These are phyloP conservation scores for Polyplosphaeria fusca DNA, from an alignment of 495 filamentous ascomycete species.

Conservation along the genomic window DNA sequence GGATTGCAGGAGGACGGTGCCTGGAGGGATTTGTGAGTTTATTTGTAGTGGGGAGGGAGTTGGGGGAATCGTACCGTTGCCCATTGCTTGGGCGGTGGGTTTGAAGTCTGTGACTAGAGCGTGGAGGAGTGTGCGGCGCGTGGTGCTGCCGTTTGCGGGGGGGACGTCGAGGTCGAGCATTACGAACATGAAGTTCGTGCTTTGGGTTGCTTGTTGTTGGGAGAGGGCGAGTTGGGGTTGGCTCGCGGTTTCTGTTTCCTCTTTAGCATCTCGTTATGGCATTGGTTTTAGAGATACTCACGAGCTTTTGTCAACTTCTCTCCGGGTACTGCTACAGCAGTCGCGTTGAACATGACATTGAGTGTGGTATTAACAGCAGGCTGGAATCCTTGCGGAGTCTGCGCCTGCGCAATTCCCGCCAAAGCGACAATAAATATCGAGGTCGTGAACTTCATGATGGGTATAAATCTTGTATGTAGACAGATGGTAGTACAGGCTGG, in stretches of 20 bases:
- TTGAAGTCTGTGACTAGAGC: conserved; percentile 28
- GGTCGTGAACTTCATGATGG: conserved; percentile 16
- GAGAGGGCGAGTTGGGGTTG: conserved; percentile 20
- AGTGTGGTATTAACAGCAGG: conserved; percentile 21
- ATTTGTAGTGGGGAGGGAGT: too few species aligned
- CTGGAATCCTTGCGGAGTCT: conserved; percentile 27
- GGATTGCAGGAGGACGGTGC: conserved; percentile 12
- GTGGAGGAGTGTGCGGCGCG: conserved; percentile 27
- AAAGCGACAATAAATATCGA: conserved; percentile 14
- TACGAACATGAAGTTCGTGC: conserved; percentile 26
- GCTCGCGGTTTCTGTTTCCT: too few species aligned
- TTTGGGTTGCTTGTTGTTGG: not conserved
- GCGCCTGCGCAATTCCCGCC: conserved; percentile 24
- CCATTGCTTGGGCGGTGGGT: conserved; percentile 11
- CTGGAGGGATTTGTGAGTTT: too few species aligned
- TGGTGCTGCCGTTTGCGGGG: conserved; percentile 1
- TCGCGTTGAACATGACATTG: conserved; percentile 27
- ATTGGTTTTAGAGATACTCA: not conserved
- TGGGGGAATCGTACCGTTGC: not conserved
- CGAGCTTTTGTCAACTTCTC: conserved; percentile 21
- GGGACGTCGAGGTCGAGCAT: conserved; percentile 34
- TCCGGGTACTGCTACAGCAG: conserved; percentile 18
- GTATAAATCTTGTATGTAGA: not conserved
- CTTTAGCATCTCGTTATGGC: too few species aligned
- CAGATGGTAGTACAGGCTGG: not conserved